These are phyloP conservation scores for Zasmidium cellare DNA, from an alignment of 2,329 filamentous ascomycete species.

Conservation along the genomic window DNA sequence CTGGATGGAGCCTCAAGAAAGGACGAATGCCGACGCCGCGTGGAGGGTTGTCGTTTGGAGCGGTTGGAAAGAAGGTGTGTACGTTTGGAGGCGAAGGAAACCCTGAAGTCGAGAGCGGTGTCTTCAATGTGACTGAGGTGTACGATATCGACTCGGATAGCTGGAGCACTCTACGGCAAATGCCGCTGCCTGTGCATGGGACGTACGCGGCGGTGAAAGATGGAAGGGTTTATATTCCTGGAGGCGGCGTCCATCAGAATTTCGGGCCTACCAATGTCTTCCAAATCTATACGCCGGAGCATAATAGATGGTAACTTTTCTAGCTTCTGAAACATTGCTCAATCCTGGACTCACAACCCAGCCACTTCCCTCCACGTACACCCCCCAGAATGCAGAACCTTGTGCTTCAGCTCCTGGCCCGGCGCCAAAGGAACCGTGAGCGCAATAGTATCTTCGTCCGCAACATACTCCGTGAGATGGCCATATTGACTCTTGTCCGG, in stretches of 20 bases:
- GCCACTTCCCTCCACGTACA: conserved; percentile 10
- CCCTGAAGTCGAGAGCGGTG: neutral
- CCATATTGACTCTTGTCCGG: conserved; percentile 10
- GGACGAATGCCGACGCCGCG: neutral
- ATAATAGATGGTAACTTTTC: neutral
- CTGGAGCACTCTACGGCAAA: neutral
- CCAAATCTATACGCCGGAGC: neutral
- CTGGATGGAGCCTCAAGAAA: neutral
- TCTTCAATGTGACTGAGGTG: conserved; percentile 1
- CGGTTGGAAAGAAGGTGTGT: neutral
- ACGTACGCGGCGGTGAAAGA: neutral
- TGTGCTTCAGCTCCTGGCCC: conserved; percentile 12
- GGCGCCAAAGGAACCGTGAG: conserved; percentile 8
- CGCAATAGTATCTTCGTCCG: conserved; percentile 10
- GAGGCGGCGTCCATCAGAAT: neutral
- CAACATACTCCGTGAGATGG: conserved; percentile 13
- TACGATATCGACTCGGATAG: neutral
- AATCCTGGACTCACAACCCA: conserved; percentile 1
- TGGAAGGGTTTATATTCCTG: neutral
- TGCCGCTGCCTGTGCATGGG: neutral
- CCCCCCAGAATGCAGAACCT: conserved; percentile 11
- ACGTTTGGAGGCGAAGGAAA: neutral
- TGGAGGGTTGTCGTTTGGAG: neutral
- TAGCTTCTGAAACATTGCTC: neutral
- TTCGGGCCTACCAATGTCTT: neutral